Conservation (phyloP, 2,329 filamentous ascomycete genomes). For the Hymenoscyphus scutula region DNA sequence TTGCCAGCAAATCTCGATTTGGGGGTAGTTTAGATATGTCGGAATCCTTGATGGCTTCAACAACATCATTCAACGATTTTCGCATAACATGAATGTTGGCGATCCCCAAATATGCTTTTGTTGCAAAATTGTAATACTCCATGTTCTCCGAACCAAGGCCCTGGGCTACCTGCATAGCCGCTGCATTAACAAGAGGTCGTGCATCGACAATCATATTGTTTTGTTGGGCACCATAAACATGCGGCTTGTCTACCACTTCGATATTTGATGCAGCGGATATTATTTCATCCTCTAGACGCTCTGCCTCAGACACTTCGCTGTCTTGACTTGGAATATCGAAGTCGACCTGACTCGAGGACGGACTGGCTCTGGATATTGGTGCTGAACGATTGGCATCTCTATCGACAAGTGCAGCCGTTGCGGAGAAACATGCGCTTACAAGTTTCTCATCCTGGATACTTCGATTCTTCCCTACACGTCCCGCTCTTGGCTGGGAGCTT, state of each 20-base stretch:
- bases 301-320: constrained; percentile 59
- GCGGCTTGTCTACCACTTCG: constrained; percentile 56
- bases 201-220: constrained; percentile 95
- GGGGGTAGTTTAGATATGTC: constrained; percentile 82
- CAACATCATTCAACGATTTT: constrained; percentile 79
- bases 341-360: constrained; percentile 52
- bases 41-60: constrained; percentile 88
- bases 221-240: constrained; percentile 88
- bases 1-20: constrained; percentile 74
- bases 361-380: constrained; percentile 36
- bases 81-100: constrained; percentile 99
- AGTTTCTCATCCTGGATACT: constrained; percentile 96
- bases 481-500: constrained; percentile 88
- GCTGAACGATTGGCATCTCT: constrained; percentile 28
- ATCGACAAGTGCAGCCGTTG: constrained; percentile 40
- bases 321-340: constrained; percentile 34
- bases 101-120: constrained; percentile 90
- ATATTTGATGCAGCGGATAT: constrained; percentile 49
- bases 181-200: constrained; percentile 87
- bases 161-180: constrained; percentile 81
- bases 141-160: constrained; percentile 96
- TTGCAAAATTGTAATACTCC: constrained; percentile 91
- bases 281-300: constrained; percentile 67
- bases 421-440: constrained; percentile 87
- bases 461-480: constrained; percentile 73